These are phyloP conservation scores for Rhodocollybia butyracea DNA, from an alignment of 768 basidiomycete genomes.

Conservation along the genomic window DNA sequence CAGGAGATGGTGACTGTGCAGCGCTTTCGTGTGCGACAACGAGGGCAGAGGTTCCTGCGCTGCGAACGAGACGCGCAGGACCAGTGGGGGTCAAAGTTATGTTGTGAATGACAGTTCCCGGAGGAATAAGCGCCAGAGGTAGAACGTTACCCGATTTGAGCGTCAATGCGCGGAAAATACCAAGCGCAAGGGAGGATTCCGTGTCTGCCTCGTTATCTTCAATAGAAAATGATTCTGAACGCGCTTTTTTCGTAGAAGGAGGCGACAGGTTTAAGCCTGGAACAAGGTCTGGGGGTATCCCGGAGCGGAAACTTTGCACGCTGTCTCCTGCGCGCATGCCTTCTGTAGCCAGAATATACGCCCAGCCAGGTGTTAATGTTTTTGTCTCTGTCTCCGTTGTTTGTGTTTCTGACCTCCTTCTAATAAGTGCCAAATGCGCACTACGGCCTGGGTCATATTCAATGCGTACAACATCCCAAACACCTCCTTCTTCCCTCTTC, in stretches of 20 bases:
- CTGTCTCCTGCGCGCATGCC: slow-evolving; percentile 85
- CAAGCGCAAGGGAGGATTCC: slow-evolving; percentile 70
- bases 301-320: slow-evolving; percentile 81
- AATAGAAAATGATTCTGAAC: slow-evolving; percentile 8
- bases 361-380: slow-evolving; percentile 49
- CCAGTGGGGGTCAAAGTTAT: slow-evolving; percentile 75
- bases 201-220: slow-evolving; percentile 14
- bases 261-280: slow-evolving; percentile 39
- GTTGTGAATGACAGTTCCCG: slow-evolving; percentile 88
- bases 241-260: slow-evolving; percentile 10
- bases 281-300: slow-evolving; percentile 75
- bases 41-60: slow-evolving; percentile 84
- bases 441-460: slow-evolving; percentile 96
- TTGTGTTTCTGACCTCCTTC: slow-evolving; percentile 51
- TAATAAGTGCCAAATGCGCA: slow-evolving; percentile 90
- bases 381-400: slow-evolving; percentile 38
- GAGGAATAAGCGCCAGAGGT: slow-evolving; percentile 85
- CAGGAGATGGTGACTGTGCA: slow-evolving; percentile 31
- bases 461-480: slow-evolving; percentile 88
- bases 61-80: slow-evolving; percentile 79
- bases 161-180: slow-evolving; percentile 79
- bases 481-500: slow-evolving; percentile 67
- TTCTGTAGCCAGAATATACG: slow-evolving; percentile 91
- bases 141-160: slow-evolving; percentile 92
- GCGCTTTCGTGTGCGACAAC: slow-evolving; percentile 74